Conservation (phyloP, 208 protist species). For the Leishmania major region DNA sequence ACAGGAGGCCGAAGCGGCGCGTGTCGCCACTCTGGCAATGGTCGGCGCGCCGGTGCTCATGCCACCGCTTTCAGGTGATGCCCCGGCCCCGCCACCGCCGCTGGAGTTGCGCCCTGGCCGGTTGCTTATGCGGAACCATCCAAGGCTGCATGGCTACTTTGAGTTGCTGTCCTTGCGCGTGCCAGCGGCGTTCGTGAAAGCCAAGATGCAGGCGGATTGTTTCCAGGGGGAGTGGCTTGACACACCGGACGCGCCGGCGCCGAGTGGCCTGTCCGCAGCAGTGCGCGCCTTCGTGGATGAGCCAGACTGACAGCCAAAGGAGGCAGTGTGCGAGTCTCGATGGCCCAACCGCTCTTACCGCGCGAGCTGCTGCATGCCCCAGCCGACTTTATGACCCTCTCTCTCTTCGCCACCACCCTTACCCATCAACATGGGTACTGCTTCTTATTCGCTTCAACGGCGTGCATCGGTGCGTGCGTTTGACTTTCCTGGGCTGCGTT, state of each 20-base stretch:
- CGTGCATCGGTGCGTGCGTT: not conserved
- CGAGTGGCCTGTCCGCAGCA: slow-evolving; percentile 27
- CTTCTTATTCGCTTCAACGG: not conserved
- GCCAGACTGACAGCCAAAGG: slow-evolving; percentile 29
- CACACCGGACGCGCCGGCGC: slow-evolving; percentile 56
- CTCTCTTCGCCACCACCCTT: not conserved
- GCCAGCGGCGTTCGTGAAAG: slow-evolving; percentile 42
- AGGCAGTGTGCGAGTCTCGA: not conserved
- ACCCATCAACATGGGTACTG: not conserved
- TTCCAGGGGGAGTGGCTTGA: slow-evolving; percentile 63
- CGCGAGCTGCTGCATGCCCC: not conserved
- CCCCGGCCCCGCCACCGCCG: slow-evolving; percentile 47
- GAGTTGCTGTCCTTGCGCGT: slow-evolving; percentile 63
- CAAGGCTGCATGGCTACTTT: slow-evolving; percentile 66
- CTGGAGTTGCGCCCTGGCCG: slow-evolving; percentile 32
- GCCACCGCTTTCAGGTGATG: slow-evolving; percentile 14
- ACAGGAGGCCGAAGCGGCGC: slow-evolving; percentile 20
- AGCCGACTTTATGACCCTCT: not conserved
- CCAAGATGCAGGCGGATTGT: slow-evolving; percentile 66
- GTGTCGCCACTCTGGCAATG: slow-evolving; percentile 20
- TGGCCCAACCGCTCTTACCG: not conserved
- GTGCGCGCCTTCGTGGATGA: slow-evolving; percentile 45
- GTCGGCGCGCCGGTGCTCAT: slow-evolving; percentile 23
- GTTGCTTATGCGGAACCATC: slow-evolving; percentile 49
- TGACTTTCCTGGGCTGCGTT: not conserved